Evolutionary conservation across 2,329 filamentous ascomycete genomes (phyloP), one percentile per base, ranked within the genome.

Genomic region (Talaromyces sp.): DNA sequence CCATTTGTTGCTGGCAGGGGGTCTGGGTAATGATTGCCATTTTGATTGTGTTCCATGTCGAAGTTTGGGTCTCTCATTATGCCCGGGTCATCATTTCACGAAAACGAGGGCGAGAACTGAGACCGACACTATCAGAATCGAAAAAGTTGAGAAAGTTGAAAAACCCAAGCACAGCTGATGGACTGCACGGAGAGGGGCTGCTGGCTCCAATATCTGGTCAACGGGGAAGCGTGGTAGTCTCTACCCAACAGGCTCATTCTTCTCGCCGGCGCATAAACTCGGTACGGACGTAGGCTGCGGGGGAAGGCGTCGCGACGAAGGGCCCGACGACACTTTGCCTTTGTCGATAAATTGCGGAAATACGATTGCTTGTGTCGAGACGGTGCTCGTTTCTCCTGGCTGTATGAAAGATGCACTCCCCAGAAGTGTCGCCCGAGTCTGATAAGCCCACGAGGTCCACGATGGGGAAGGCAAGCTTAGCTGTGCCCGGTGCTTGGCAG

Each of bases 1-100:
- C 72, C 73, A 47, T 62, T 62, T 17, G 57, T 44, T 39, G 66
- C 66, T 30, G 71, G 70, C 54, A 68, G 66, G 64, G 70, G 74
- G 22, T 68, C 65, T 44, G 68, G 59, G 51, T 71, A 67, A 22
- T 52, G 25, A 28, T 59, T 39, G 58, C 61, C 56, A 64, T 66
- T 62, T 7, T 42, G 42, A 52, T 65, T 63, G 64, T 70, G 65
- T 64, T 76, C 73, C 71, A 76, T 75, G 52, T 71, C 68, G 64
- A 71, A 64, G 58, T 68, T 69, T 28, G 73, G 72, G 65, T 74
- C 71, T 68, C 69, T 76, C 73, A 75, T 77, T 66, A 65, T 71
- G 69, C 65, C 62, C 55, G 64, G 63, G 64, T 60, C 65, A 60
- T 73, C 74, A 73, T 77, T 53, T 59, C 52, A 53, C 15, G 28